Conservation (phyloP, 169 alveolate genomes). For the Babesia caballi region DNA sequence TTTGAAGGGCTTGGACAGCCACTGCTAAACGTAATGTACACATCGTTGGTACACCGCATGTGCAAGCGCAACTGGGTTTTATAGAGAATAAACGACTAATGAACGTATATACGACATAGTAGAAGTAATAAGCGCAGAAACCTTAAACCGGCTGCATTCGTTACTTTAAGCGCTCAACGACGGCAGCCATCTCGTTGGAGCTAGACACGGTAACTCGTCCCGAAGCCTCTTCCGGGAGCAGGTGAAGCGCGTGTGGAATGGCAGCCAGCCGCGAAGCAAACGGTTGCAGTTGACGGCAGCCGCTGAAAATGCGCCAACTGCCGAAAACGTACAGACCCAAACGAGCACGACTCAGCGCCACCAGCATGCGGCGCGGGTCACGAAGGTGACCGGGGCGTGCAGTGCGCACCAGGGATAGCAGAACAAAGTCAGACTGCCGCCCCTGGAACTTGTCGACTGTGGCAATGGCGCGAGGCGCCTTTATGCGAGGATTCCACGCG, state of each 20-base stretch:
- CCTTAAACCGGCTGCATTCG: too few species aligned
- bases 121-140: too few species aligned
- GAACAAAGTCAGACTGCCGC: conserved; percentile 86
- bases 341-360: conserved; percentile 92
- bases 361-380: conserved; percentile 90
- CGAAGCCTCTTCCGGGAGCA: conserved; percentile 11
- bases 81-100: too few species aligned
- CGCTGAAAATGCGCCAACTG: conserved; percentile 56
- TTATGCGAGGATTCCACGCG: conserved; percentile 78
- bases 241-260: conserved; percentile 9
- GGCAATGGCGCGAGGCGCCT: conserved; percentile 74
- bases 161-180: not conserved
- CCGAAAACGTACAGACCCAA: conserved; percentile 86
- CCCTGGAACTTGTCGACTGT: conserved; percentile 91
- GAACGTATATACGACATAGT: too few species aligned
- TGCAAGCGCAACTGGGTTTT: too few species aligned
- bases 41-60: too few species aligned
- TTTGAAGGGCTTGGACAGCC: too few species aligned
- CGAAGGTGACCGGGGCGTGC: conserved; percentile 85
- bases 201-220: conserved; percentile 25
- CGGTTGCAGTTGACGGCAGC: conserved; percentile 43
- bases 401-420: conserved; percentile 88
- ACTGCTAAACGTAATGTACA: too few species aligned
- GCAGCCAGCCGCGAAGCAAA: conserved; percentile 19
- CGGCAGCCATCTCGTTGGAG: conserved; percentile 7